Evolutionary conservation across 2,329 filamentous ascomycete genomes (phyloP).

Genomic region (Fusarium udum): DNA sequence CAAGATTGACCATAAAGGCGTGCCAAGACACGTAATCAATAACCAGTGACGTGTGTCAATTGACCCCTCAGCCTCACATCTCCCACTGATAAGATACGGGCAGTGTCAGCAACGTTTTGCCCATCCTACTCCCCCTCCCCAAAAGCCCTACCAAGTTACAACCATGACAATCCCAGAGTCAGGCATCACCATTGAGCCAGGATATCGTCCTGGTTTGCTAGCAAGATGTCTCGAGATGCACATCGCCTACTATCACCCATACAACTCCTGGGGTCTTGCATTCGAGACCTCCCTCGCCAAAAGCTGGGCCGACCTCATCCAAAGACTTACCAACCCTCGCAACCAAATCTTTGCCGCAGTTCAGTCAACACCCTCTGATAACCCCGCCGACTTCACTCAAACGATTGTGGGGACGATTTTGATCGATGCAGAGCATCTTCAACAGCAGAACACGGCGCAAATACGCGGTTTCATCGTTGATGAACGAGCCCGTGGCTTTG

Average conservation of each 20-base stretch:
- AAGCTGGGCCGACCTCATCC: constrained; percentile 24
- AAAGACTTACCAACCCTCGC: constrained; percentile 17
- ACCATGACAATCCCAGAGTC: not conserved
- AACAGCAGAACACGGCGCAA: not conserved
- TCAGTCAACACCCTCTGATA: not conserved
- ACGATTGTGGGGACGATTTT: constrained; percentile 17
- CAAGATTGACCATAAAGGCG: not conserved
- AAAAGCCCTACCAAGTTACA: not conserved
- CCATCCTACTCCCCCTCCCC: not conserved
- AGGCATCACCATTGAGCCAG: constrained; percentile 6
- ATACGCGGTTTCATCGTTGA: constrained; percentile 31
- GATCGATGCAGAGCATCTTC: constrained; percentile 14
- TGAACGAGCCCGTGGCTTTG: constrained; percentile 18
- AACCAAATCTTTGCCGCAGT: constrained; percentile 27
- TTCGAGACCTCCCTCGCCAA: constrained; percentile 26
- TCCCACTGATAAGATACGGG: not conserved
- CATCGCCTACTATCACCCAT: constrained; percentile 23
- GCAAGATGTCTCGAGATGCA: constrained; percentile 31
- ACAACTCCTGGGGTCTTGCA: constrained; percentile 12
- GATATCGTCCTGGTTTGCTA: constrained; percentile 27
- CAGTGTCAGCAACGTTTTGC: not conserved
- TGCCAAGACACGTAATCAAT: not conserved
- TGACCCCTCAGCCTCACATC: not conserved
- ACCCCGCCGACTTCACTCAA: not conserved
- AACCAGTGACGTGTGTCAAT: not conserved